A percentile compares a stretch with the other conserved stretches of the same genome.
Evolutionary conservation across 768 basidiomycete species (phyloP).

Genomic region (Termitomyces sp.): DNA sequence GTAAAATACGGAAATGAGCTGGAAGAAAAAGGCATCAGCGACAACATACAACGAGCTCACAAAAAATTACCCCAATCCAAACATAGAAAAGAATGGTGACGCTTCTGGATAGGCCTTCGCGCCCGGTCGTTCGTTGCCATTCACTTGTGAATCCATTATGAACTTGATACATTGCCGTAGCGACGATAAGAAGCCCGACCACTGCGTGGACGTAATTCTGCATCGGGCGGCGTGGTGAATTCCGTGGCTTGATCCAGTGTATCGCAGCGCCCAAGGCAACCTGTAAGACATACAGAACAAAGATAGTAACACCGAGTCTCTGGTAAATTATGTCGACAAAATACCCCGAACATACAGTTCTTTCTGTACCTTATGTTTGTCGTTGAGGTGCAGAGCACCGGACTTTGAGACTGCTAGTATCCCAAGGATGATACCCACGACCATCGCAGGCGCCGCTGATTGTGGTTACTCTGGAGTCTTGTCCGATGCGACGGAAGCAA

Average conservation of each 20-base stretch:
- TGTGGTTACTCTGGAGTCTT: slow-evolving; percentile 2
- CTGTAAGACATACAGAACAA: slow-evolving; percentile 46
- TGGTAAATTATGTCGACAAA: slow-evolving; percentile 12
- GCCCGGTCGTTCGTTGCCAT: slow-evolving; percentile 43
- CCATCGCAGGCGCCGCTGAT: slow-evolving; percentile 36
- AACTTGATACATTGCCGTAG: slow-evolving; percentile 44
- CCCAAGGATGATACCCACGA: slow-evolving; percentile 39
- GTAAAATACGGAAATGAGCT: slow-evolving; percentile 41
- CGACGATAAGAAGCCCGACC: slow-evolving; percentile 45
- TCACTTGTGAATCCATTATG: slow-evolving; percentile 39
- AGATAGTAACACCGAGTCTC: slow-evolving; percentile 45
- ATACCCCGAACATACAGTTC: neutral
- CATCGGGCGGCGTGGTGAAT: slow-evolving; percentile 30
- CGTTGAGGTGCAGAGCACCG: slow-evolving; percentile 31
- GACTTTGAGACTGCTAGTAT: slow-evolving; percentile 30
- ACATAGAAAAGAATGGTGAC: slow-evolving; percentile 38
- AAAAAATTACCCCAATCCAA: slow-evolving; percentile 40
- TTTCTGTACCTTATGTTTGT: slow-evolving; percentile 40
- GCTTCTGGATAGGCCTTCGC: slow-evolving; percentile 26
- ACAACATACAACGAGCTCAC: neutral
- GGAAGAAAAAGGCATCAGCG: slow-evolving; percentile 3
- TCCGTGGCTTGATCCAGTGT: slow-evolving; percentile 44
- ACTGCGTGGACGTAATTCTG: slow-evolving; percentile 58
- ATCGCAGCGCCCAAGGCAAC: slow-evolving; percentile 43
- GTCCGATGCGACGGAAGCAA: neutral